phyloP scores from a whole-genome alignment of 331 rosid genomes.

The Acacia pycnantha region DNA sequence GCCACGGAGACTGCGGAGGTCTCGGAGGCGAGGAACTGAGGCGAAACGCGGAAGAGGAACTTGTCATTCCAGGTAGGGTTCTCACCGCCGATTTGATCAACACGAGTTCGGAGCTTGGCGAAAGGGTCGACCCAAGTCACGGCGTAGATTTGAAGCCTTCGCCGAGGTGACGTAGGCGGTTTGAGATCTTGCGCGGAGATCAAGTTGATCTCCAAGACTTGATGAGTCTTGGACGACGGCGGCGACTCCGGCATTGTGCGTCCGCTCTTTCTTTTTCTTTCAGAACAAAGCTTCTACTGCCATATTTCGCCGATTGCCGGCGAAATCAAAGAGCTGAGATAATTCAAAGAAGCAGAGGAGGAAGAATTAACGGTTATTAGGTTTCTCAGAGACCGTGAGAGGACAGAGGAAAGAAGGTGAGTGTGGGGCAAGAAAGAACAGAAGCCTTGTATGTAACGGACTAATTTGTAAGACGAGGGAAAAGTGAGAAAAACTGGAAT shows the following conservation, averaged over 20 bases:
- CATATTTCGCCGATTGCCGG: constrained; percentile 39
- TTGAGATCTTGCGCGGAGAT: constrained; percentile 87
- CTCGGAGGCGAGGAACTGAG: constrained; percentile 66
- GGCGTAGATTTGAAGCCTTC: constrained; percentile 67
- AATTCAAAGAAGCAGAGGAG: constrained; percentile 27
- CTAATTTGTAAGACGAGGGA: not conserved
- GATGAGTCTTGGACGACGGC: constrained; percentile 21
- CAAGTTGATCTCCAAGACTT: constrained; percentile 80
- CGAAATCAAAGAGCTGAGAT: constrained; percentile 30
- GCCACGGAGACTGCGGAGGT: constrained; percentile 68
- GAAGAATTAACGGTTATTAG: constrained; percentile 24
- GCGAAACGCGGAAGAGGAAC: constrained; percentile 76
- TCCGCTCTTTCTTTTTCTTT: constrained; percentile 8
- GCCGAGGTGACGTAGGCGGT: constrained; percentile 42
- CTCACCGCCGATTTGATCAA: constrained; percentile 64
- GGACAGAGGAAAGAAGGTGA: constrained; percentile 12
- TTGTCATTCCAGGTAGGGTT: constrained; percentile 96
- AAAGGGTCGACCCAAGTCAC: constrained; percentile 61
- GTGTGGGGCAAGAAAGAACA: not conserved
- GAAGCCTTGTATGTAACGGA: not conserved
- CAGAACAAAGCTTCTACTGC: not conserved
- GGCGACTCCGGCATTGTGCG: constrained; percentile 26
- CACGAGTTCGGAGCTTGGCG: constrained; percentile 64
- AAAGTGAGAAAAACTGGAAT: not conserved
- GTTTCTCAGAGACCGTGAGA: constrained; percentile 14